These are phyloP conservation scores for Lablab purpureus DNA, from an alignment of 306 rosid genomes.

Conservation along the genomic window DNA sequence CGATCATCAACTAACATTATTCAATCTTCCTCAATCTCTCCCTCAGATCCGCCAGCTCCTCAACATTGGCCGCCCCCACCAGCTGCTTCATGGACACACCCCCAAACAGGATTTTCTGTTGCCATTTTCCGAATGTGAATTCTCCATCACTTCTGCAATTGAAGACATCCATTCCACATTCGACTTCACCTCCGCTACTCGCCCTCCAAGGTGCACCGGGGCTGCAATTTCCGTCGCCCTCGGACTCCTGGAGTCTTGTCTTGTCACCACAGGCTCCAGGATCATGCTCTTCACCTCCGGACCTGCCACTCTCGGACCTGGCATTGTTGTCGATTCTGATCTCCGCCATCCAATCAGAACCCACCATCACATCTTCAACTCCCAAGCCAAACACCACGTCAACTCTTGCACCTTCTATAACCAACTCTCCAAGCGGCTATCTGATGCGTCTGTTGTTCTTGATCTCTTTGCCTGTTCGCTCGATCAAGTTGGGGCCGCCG, in stretches of 20 bases:
- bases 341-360: conserved; percentile 67
- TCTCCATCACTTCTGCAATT: conserved; percentile 70
- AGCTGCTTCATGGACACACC: conserved; percentile 48
- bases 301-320: conserved; percentile 87
- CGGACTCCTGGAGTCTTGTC: conserved; percentile 80
- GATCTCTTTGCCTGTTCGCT: conserved; percentile 89
- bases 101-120: conserved; percentile 71
- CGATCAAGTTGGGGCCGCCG: conserved; percentile 88
- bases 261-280: conserved; percentile 70
- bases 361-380: conserved; percentile 74
- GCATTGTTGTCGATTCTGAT: conserved; percentile 71
- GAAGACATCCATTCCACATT: conserved; percentile 73
- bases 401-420: conserved; percentile 69
- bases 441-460: conserved; percentile 66
- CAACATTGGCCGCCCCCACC: conserved; percentile 57
- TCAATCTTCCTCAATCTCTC: no score
- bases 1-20: no score
- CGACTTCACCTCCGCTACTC: conserved; percentile 50
- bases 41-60: conserved; percentile 62
- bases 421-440: conserved; percentile 63
- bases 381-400: conserved; percentile 57
- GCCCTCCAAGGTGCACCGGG: conserved; percentile 79
- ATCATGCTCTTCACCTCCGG: conserved; percentile 91
- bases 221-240: conserved; percentile 84
- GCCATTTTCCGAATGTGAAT: conserved; percentile 85